phyloP scores from a whole-genome alignment of 306 rosid species.

The Senna siamea region DNA sequence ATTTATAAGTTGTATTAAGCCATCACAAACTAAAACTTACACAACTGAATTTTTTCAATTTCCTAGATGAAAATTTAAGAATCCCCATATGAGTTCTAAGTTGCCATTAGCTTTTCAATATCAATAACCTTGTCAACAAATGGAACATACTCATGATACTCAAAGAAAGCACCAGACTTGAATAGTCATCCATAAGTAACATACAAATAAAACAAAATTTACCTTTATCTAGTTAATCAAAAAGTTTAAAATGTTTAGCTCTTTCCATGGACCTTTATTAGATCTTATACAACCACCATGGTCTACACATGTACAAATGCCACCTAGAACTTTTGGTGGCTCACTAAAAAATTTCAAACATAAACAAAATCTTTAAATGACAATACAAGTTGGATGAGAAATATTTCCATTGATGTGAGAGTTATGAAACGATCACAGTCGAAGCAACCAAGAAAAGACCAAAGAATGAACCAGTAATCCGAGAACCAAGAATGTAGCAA shows the following conservation, averaged over 20 bases:
- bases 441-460: too few species aligned
- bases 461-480: too few species aligned
- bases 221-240: background rate
- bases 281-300: constrained; percentile 65
- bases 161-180: constrained; percentile 28
- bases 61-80: background rate
- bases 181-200: background rate
- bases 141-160: constrained; percentile 54
- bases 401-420: constrained; percentile 12
- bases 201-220: background rate
- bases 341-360: constrained; percentile 46
- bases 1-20: too few species aligned
- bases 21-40: background rate
- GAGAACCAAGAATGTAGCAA: too few species aligned
- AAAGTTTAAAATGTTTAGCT: constrained; percentile 59
- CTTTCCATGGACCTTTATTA: constrained; percentile 74
- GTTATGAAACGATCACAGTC: too few species aligned
- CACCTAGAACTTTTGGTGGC: constrained; percentile 66
- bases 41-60: constrained; percentile 5
- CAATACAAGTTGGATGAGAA: constrained; percentile 19
- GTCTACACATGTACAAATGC: constrained; percentile 60
- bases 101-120: constrained; percentile 27
- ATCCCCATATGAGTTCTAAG: constrained; percentile 29
- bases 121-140: constrained; percentile 65
- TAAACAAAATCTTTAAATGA: constrained; percentile 31